A percentile compares a stretch with the other conserved stretches of the same genome.
These are phyloP conservation scores for Alternaria burnsii DNA, from an alignment of 2,329 filamentous ascomycete species.

Conservation along the genomic window DNA sequence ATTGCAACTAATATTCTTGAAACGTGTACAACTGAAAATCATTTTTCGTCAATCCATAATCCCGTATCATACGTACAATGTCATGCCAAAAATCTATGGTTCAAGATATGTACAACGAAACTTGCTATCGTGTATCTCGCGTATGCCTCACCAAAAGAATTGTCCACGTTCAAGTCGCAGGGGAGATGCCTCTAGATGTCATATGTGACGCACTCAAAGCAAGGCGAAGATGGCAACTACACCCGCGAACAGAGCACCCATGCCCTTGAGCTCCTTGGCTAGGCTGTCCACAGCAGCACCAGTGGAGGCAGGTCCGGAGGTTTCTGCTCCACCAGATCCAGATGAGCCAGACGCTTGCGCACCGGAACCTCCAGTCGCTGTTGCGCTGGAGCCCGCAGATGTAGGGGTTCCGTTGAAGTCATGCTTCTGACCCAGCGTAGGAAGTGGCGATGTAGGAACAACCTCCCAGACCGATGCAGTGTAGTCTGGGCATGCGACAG, in stretches of 20 bases:
- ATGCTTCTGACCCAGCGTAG: conserved; percentile 66
- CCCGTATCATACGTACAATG: neutral
- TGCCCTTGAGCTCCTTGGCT: conserved; percentile 32
- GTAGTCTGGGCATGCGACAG: conserved; percentile 74
- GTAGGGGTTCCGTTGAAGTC: conserved; percentile 21
- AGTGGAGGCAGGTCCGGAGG: conserved; percentile 14
- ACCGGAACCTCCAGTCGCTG: conserved; percentile 4
- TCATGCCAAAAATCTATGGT: neutral
- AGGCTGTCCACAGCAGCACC: conserved; percentile 33
- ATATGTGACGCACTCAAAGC: conserved; percentile 12
- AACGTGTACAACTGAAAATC: neutral
- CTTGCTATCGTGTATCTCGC: neutral
- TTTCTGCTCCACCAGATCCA: conserved; percentile 8
- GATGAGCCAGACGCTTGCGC: conserved; percentile 6
- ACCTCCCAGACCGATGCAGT: conserved; percentile 77
- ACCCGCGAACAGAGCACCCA: conserved; percentile 27
- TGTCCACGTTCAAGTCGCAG: neutral
- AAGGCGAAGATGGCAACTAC: conserved; percentile 36
- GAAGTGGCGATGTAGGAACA: conserved; percentile 72
- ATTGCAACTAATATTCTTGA: no score
- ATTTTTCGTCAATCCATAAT: neutral
- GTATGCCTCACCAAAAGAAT: neutral
- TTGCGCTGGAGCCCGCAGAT: conserved; percentile 5
- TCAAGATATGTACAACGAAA: conserved; percentile 10
- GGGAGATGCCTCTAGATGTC: rapidly evolving